Evolutionary conservation across 768 basidiomycete genomes (phyloP).

Genomic region (Lentinula edodes): DNA sequence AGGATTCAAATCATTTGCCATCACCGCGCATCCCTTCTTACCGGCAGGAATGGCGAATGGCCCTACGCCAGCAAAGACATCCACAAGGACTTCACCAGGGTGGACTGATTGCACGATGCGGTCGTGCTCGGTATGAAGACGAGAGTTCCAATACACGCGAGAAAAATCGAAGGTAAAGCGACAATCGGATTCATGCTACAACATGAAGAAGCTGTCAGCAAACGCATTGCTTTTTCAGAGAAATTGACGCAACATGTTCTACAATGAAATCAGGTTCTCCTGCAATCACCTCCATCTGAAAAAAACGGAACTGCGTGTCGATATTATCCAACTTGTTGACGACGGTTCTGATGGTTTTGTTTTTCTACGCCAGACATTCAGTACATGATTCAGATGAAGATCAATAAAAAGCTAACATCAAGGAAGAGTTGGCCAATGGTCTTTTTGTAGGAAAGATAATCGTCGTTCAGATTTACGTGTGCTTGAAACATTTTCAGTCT

Average conservation of each 20-base stretch:
- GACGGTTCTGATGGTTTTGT: constrained; percentile 73
- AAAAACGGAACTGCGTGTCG: constrained; percentile 82
- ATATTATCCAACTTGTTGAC: constrained; percentile 93
- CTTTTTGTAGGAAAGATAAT: constrained; percentile 88
- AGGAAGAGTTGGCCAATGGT: constrained; percentile 89
- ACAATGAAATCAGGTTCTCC: constrained; percentile 86
- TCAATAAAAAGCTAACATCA: constrained; percentile 52
- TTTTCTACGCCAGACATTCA: constrained; percentile 59
- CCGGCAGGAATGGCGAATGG: constrained; percentile 94
- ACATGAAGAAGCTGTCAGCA: background rate
- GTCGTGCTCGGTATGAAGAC: constrained; percentile 86
- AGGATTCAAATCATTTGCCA: constrained; percentile 95
- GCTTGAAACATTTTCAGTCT: constrained; percentile 37
- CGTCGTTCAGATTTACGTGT: constrained; percentile 85
- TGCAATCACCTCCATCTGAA: constrained; percentile 94
- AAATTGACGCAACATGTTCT: constrained; percentile 58
- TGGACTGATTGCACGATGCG: constrained; percentile 73
- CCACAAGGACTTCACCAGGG: constrained; percentile 76
- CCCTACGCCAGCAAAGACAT: constrained; percentile 96
- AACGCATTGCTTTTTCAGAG: constrained; percentile 1
- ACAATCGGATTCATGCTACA: constrained; percentile 79
- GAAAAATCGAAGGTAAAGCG: constrained; percentile 92
- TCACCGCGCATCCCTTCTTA: constrained; percentile 82
- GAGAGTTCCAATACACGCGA: constrained; percentile 97
- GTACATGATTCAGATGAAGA: background rate